These are phyloP conservation scores for Nothopassalora personata DNA, from an alignment of 2,329 filamentous ascomycete genomes.

Conservation along the genomic window DNA sequence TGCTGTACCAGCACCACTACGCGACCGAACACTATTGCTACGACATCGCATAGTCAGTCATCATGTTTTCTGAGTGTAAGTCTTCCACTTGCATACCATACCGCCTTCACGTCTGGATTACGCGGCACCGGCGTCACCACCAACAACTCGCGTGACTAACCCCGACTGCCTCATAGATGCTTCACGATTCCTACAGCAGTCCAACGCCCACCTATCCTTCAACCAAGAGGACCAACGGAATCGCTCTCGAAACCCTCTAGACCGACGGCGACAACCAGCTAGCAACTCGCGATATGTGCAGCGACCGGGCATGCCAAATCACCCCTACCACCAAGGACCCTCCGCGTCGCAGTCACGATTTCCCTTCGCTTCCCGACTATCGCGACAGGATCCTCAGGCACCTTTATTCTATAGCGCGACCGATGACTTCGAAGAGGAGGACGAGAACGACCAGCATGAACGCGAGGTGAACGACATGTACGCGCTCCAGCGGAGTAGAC, in stretches of 20 bases:
- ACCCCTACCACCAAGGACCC: conserved; percentile 66
- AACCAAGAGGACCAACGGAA: conserved; percentile 37
- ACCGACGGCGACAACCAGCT: conserved; percentile 38
- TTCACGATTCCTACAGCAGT: conserved; percentile 92
- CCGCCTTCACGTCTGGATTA: conserved; percentile 28
- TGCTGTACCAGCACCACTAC: neutral
- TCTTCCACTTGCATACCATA: conserved; percentile 6
- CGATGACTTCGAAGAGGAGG: conserved; percentile 86
- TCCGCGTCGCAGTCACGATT: conserved; percentile 69
- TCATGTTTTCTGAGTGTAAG: conserved; percentile 70
- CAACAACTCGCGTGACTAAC: conserved; percentile 41
- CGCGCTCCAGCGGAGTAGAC: conserved; percentile 80
- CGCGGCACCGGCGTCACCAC: conserved; percentile 2
- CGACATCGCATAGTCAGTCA: neutral
- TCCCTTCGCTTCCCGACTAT: conserved; percentile 71
- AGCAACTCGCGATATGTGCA: conserved; percentile 45
- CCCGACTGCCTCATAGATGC: conserved; percentile 61
- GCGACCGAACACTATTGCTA: neutral
- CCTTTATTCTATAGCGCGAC: conserved; percentile 91
- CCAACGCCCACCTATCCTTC: conserved; percentile 81
- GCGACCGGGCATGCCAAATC: conserved; percentile 51
- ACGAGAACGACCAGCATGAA: conserved; percentile 58
- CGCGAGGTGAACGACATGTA: conserved; percentile 91
- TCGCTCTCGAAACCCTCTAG: conserved; percentile 46
- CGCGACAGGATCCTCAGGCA: conserved; percentile 62